Evolutionary conservation across 345 rosid genomes (phyloP).

Genomic region (Pistacia integerrima): DNA sequence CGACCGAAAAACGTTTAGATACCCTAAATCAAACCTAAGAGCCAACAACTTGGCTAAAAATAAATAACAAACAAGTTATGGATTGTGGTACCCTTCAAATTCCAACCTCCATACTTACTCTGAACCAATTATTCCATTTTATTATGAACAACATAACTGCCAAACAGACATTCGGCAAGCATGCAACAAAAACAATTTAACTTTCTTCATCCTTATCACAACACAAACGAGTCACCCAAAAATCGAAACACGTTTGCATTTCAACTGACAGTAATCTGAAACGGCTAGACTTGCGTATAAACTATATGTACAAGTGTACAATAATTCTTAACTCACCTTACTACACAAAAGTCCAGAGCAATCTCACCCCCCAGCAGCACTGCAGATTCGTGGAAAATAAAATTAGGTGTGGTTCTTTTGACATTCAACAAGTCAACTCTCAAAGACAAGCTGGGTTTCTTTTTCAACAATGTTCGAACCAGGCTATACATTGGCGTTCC

Average conservation of each 20-base stretch:
- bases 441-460: not conserved
- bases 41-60: too few species aligned
- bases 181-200: not conserved
- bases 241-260: not conserved
- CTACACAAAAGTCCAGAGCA: not conserved
- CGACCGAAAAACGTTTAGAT: too few species aligned
- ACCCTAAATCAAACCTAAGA: too few species aligned
- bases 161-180: not conserved
- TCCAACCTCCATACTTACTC: not conserved
- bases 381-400: not conserved
- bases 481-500: not conserved
- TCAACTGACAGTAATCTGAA: conserved; percentile 1
- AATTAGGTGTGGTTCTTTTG: conserved; percentile 3
- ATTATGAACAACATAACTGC: not conserved
- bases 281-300: conserved; percentile 3
- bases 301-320: conserved; percentile 46
- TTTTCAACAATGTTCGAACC: not conserved
- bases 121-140: not conserved
- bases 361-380: conserved; percentile 19
- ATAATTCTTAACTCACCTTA: not conserved
- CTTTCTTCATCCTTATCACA: not conserved
- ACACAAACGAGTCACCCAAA: not conserved
- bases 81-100: too few species aligned
- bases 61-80: too few species aligned
- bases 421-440: not conserved